Base-by-base conservation (phyloP, 306 rosid genomes). In the Vachellia pachyceras region DNA sequence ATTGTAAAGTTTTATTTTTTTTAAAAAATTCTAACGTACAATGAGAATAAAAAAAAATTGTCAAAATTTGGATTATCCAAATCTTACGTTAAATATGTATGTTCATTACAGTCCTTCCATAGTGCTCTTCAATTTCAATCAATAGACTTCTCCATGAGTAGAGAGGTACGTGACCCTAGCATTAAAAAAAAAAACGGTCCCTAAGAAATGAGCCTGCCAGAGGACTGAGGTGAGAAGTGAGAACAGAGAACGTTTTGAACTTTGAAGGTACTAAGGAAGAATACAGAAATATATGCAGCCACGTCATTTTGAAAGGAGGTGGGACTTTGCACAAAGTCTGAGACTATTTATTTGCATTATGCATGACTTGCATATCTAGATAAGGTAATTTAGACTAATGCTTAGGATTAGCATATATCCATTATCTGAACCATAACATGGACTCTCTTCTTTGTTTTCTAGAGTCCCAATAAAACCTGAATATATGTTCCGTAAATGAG, bases 401-500 rank as follows among this genome's bases (percentile, higher is more conserved):
- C n/a, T n/a, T n/a, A n/a, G n/a, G n/a, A n/a, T n/a, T n/a, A n/a
- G n/a, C n/a, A n/a, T n/a, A n/a, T n/a, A 29, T 29, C 33, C 33
- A 29, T 29, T 11, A 60, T 25, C 37, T 25, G 12, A 23, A 25
- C 7, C 66, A 10, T 60, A 60, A 1, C 6, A 50, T 15, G 7
- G 5, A 50, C 58, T 50, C 5, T 18, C 44, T 17, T 3, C 71
- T 17, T 0, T 23, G 46, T 50, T 58, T 60, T 60, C 49, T 5
- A 20, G 66, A 13, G 40, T 61, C 17, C 71, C 45, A 76, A 69
- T 15, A 64, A 72, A 67, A 72, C 20, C 42, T 37, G 9, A 37
- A 69, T 66, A 66, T 54, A 81, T 40, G 67, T 65, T 44, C 12
- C 39, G 22, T 12, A 55, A 49, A 73, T n/a, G 33, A 49, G 10